Conservation (phyloP, 2,329 filamentous ascomycete genomes). For the Aspergillus thermomutatus region DNA sequence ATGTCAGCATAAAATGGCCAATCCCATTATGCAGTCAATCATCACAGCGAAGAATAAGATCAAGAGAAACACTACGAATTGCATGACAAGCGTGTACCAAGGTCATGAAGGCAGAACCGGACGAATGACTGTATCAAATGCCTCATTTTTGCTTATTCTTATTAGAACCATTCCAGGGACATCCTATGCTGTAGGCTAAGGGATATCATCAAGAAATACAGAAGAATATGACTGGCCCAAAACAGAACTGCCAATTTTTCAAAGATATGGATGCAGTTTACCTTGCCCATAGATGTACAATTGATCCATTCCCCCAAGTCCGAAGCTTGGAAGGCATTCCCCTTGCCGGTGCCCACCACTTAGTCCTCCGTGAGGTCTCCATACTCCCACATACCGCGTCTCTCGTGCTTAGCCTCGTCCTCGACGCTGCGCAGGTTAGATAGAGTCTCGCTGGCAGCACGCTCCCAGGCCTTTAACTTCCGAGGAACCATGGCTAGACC, state of each 20-base stretch:
- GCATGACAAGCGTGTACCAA: neutral
- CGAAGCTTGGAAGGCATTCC: neutral
- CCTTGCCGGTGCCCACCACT: neutral
- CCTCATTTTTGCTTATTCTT: neutral
- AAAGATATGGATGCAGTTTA: slow-evolving; percentile 2
- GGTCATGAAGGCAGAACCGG: neutral
- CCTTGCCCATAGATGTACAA: neutral
- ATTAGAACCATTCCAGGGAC: neutral
- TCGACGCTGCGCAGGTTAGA: slow-evolving; percentile 70
- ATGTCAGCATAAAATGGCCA: neutral
- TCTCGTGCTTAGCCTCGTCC: slow-evolving; percentile 72
- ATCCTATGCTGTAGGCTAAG: slow-evolving; percentile 9
- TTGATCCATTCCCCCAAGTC: neutral
- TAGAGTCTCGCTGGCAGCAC: slow-evolving; percentile 68
- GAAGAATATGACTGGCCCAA: neutral
- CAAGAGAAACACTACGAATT: neutral
- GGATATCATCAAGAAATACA: slow-evolving; percentile 1
- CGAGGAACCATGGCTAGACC: slow-evolving; percentile 87
- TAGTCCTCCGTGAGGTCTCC: slow-evolving; percentile 92
- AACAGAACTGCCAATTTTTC: neutral
- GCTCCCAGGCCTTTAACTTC: slow-evolving; percentile 91
- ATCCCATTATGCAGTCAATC: neutral
- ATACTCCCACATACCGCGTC: slow-evolving; percentile 96
- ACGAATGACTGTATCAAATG: neutral
- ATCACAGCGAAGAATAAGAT: neutral